A percentile compares a stretch with the other conserved stretches of the same genome.
phyloP scores from a whole-genome alignment of 805 yeast genomes.

The Teunomyces cretensis region DNA sequence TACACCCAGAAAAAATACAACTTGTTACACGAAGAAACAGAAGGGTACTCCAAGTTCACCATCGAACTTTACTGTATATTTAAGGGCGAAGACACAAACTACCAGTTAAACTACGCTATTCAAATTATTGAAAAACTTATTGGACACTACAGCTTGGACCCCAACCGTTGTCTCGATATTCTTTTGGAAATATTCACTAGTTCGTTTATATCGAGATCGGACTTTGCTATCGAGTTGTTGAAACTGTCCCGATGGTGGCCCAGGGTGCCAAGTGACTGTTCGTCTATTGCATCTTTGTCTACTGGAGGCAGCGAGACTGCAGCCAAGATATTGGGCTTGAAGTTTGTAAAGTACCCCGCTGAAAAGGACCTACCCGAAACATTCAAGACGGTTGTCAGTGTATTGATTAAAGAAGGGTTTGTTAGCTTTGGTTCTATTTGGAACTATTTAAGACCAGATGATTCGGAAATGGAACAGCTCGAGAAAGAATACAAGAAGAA shows the following conservation, averaged over 20 bases:
- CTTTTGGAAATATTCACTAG: constrained; percentile 53
- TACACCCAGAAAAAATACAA: constrained; percentile 60
- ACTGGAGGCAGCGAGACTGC: constrained; percentile 58
- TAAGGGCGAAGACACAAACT: constrained; percentile 37
- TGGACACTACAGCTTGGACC: constrained; percentile 77
- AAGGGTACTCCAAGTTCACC: constrained; percentile 71
- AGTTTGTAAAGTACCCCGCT: constrained; percentile 28
- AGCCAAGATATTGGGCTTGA: constrained; percentile 53
- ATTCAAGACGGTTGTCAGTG: constrained; percentile 46
- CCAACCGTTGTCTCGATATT: constrained; percentile 65
- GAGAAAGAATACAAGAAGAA: constrained; percentile 46
- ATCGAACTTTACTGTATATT: constrained; percentile 48
- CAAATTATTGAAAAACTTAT: constrained; percentile 55
- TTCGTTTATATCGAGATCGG: constrained; percentile 43
- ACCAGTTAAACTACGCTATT: constrained; percentile 44
- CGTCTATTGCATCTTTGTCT: constrained; percentile 31
- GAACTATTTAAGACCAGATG: constrained; percentile 54
- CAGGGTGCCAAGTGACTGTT: constrained; percentile 24
- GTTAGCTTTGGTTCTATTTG: constrained; percentile 63
- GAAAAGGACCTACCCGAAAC: constrained; percentile 42
- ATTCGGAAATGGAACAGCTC: constrained; percentile 43
- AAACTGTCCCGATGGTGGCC: constrained; percentile 72
- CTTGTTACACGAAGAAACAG: constrained; percentile 68
- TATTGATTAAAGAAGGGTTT: constrained; percentile 65
- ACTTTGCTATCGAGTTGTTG: constrained; percentile 51